A percentile compares a stretch with the other conserved stretches of the same genome.
These are phyloP conservation scores for Naganishia vishniacii DNA, from an alignment of 768 basidiomycete genomes.

Conservation along the genomic window DNA sequence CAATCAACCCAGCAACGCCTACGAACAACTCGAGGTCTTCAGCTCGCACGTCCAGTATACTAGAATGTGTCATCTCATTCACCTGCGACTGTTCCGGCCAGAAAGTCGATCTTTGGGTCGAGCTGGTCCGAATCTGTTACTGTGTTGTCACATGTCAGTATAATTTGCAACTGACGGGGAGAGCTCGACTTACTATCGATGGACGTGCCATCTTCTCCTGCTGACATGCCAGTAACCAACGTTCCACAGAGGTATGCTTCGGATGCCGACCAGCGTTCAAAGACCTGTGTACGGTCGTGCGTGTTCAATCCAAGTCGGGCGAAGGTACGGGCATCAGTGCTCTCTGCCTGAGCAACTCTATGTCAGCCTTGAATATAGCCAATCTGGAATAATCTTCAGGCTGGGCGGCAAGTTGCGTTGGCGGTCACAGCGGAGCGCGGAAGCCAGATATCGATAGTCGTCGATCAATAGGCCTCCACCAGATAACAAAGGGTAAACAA, in stretches of 20 bases:
- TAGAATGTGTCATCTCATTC: conserved; percentile 16
- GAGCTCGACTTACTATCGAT: conserved; percentile 8
- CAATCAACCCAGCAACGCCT: conserved; percentile 63
- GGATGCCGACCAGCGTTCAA: too few relatives aligned
- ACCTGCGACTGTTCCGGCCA: conserved; percentile 70
- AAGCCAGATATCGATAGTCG: conserved; percentile 10
- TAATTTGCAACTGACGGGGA: neutral
- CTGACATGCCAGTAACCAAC: conserved; percentile 18
- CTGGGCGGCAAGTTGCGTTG: conserved; percentile 20
- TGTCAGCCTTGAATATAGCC: neutral
- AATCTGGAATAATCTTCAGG: neutral
- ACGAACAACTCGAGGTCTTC: neutral
- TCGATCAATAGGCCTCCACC: conserved; percentile 15
- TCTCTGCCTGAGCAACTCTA: neutral
- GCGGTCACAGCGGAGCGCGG: conserved; percentile 22
- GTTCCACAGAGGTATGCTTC: neutral
- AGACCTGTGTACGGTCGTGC: neutral
- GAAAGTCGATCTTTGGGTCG: conserved; percentile 58
- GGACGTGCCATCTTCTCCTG: conserved; percentile 16
- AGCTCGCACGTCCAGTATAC: conserved; percentile 1
- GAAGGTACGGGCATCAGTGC: neutral
- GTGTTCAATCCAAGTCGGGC: neutral
- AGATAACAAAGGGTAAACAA: neutral
- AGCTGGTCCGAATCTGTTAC: conserved; percentile 11
- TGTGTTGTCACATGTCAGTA: neutral